phyloP scores from a whole-genome alignment of 345 rosid species.

The Durio zibethinus region DNA sequence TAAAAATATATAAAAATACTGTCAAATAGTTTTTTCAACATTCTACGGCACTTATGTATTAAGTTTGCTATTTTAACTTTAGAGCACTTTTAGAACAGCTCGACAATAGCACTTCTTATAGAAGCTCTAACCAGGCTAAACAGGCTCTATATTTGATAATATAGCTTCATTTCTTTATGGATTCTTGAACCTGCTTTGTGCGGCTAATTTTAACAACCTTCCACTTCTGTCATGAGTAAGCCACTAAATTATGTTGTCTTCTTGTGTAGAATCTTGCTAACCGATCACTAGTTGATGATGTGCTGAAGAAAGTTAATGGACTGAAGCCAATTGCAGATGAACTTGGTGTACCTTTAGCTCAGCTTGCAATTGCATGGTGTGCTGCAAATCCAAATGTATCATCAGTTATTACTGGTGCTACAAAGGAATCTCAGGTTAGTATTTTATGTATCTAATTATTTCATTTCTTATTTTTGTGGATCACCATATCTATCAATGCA shows the following conservation, averaged over 20 bases:
- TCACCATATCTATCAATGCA: not conserved
- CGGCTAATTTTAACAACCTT: not conserved
- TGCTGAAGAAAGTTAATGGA: conserved; percentile 82
- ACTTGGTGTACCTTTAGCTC: conserved; percentile 89
- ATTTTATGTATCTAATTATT: not conserved
- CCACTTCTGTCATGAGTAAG: not conserved
- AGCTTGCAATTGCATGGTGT: conserved; percentile 98
- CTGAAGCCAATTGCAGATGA: conserved; percentile 98
- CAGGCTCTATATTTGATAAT: not conserved
- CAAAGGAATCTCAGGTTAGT: conserved; percentile 92
- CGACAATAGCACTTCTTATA: too few species aligned
- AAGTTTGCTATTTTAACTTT: too few species aligned
- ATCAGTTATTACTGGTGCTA: conserved; percentile 93
- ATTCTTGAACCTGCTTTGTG: not conserved
- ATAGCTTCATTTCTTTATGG: not conserved
- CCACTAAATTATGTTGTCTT: conserved; percentile 11
- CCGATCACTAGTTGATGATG: conserved; percentile 88
- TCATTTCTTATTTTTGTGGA: not conserved
- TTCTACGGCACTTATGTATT: too few species aligned
- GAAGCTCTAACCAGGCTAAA: too few species aligned
- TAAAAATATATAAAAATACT: too few species aligned
- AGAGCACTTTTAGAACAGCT: too few species aligned
- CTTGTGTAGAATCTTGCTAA: conserved; percentile 73
- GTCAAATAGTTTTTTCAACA: too few species aligned
- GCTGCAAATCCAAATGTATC: conserved; percentile 96